A percentile compares a stretch with the other conserved stretches of the same genome.
Evolutionary conservation across 2,329 filamentous ascomycete species (phyloP).

Genomic region (Xylariales sp.): DNA sequence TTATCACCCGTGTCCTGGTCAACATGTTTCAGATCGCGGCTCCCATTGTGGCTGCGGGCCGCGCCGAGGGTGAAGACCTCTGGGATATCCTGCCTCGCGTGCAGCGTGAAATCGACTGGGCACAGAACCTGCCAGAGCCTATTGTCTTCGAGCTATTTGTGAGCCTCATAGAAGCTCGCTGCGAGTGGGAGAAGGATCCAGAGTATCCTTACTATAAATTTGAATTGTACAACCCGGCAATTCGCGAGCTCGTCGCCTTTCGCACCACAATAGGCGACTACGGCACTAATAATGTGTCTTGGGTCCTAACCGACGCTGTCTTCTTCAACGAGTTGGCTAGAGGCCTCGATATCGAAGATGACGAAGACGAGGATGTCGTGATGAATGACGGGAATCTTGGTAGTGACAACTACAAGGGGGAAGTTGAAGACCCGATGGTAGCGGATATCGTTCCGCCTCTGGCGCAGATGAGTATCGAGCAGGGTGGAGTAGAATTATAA

Average conservation of each 20-base stretch:
- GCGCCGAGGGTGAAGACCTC: constrained; percentile 1
- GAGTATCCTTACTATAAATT: constrained; percentile 1
- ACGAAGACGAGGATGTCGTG: constrained; percentile 18
- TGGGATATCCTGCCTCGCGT: constrained; percentile 11
- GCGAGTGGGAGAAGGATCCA: constrained; percentile 14
- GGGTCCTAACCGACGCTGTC: constrained; percentile 14
- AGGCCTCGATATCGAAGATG: constrained; percentile 8
- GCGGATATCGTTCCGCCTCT: background rate
- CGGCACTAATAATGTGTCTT: background rate
- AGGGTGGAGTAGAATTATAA: background rate
- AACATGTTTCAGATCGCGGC: constrained; percentile 16
- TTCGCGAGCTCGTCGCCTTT: constrained; percentile 17
- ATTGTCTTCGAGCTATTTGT: constrained; percentile 23
- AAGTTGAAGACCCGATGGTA: background rate
- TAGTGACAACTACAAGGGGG: background rate
- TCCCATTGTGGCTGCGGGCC: background rate
- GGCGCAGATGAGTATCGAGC: background rate
- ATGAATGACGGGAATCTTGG: background rate
- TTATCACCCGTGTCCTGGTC: background rate
- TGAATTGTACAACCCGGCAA: constrained; percentile 9
- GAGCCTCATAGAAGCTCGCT: constrained; percentile 16
- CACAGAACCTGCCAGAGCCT: background rate
- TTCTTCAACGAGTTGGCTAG: constrained; percentile 20
- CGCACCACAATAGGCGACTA: constrained; percentile 11
- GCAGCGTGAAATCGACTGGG: constrained; percentile 18